phyloP scores from a whole-genome alignment of 306 rosid genomes.

The Heteromeles arbutifolia region DNA sequence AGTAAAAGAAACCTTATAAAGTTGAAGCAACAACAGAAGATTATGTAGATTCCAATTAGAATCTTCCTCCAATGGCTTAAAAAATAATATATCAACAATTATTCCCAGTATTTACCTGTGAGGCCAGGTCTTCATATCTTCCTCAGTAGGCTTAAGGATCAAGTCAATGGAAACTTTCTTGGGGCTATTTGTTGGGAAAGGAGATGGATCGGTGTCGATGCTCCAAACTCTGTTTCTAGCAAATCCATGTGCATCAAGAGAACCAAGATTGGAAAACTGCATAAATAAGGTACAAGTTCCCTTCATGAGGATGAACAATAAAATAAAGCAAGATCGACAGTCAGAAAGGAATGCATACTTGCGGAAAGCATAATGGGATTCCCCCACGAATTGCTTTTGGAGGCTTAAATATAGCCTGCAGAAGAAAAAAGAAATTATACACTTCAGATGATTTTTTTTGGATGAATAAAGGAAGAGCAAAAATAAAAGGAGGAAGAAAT shows the following conservation, averaged over 20 bases:
- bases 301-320: constrained; percentile 17
- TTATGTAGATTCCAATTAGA: neutral
- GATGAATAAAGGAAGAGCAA: neutral
- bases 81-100: neutral
- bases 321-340: constrained; percentile 18
- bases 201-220: constrained; percentile 60
- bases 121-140: constrained; percentile 81
- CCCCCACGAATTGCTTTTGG: constrained; percentile 95
- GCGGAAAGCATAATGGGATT: constrained; percentile 96
- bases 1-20: constrained; percentile 1
- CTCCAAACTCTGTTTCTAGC: constrained; percentile 78
- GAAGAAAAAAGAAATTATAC: constrained; percentile 10
- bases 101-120: constrained; percentile 43
- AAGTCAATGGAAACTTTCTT: constrained; percentile 70
- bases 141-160: constrained; percentile 76
- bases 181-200: constrained; percentile 53
- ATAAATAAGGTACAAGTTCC: constrained; percentile 25
- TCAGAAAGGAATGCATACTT: constrained; percentile 47
- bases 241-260: constrained; percentile 78
- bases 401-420: constrained; percentile 83
- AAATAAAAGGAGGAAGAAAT: neutral
- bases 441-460: neutral
- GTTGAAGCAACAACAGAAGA: neutral
- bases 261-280: constrained; percentile 71
- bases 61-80: neutral